These are phyloP conservation scores for Fusarium sp. DNA, from an alignment of 2,329 filamentous ascomycete genomes.

Conservation along the genomic window DNA sequence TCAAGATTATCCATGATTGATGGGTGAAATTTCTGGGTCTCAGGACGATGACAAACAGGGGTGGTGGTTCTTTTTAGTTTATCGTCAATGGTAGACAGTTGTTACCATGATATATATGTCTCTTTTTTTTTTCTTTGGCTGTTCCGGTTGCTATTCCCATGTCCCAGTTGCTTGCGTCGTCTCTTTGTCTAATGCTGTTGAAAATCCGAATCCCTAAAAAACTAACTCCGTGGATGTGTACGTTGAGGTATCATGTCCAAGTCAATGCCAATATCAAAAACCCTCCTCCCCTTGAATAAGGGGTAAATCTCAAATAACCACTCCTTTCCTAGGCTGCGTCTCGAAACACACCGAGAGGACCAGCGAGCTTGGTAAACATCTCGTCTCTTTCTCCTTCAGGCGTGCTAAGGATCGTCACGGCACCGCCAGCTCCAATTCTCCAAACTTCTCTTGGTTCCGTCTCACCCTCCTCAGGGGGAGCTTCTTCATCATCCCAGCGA, in stretches of 20 bases:
- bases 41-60: background rate
- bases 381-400: constrained; percentile 87
- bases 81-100: constrained; percentile 25
- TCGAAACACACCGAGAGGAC: constrained; percentile 64
- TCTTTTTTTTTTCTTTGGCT: constrained; percentile 10
- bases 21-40: background rate
- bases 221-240: constrained; percentile 50
- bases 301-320: background rate
- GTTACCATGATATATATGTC: constrained; percentile 18
- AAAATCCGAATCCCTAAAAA: constrained; percentile 36
- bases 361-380: constrained; percentile 82
- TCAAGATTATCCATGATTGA: constrained; percentile 24
- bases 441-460: constrained; percentile 68
- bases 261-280: constrained; percentile 23
- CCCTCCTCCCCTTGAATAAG: constrained; percentile 10
- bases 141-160: background rate
- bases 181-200: constrained; percentile 44
- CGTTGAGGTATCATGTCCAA: constrained; percentile 50
- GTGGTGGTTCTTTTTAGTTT: constrained; percentile 4
- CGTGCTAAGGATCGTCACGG: constrained; percentile 87
- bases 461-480: constrained; percentile 45
- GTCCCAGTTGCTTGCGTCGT: constrained; percentile 23
- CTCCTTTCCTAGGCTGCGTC: constrained; percentile 46
- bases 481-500: constrained; percentile 72
- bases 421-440: constrained; percentile 90